These are phyloP conservation scores for Climacium dendroides DNA, from an alignment of 225 moss, liverwort and hornwort genomes.

Conservation along the genomic window DNA sequence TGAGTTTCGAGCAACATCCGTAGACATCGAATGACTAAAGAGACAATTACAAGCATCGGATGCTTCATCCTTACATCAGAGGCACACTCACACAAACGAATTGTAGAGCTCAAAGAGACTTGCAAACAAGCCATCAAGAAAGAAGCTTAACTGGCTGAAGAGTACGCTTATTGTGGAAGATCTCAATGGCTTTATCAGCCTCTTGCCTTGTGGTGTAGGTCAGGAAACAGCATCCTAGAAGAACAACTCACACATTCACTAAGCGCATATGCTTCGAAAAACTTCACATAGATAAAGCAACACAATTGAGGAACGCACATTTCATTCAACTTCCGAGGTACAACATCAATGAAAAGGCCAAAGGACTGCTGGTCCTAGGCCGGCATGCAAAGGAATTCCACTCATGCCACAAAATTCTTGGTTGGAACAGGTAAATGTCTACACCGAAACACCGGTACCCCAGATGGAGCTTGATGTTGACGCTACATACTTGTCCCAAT, in stretches of 20 bases:
- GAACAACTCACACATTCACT: background rate
- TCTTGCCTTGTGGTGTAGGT: conserved; percentile 76
- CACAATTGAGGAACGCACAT: background rate
- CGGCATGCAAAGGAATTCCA: background rate
- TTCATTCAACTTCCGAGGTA: background rate
- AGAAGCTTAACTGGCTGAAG: conserved; percentile 62
- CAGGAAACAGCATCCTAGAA: conserved; percentile 81
- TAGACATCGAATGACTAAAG: background rate
- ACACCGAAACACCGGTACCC: background rate
- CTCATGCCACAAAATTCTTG: background rate
- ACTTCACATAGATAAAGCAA: background rate
- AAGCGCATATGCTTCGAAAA: background rate
- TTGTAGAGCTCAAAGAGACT: background rate
- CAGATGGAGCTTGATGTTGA: background rate
- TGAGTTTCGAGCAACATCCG: background rate
- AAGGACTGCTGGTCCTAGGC: background rate
- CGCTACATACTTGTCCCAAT: background rate
- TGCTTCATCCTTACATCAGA: background rate
- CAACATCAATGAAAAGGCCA: background rate
- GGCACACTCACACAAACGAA: background rate
- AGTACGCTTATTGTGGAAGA: conserved; percentile 89
- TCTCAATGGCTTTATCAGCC: conserved; percentile 80
- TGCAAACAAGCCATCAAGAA: background rate
- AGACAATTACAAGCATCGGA: background rate
- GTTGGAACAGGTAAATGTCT: background rate